A percentile compares a stretch with the other conserved stretches of the same genome.
phyloP scores from a whole-genome alignment of 2,329 filamentous ascomycete genomes.

The Spiromastix sp. region DNA sequence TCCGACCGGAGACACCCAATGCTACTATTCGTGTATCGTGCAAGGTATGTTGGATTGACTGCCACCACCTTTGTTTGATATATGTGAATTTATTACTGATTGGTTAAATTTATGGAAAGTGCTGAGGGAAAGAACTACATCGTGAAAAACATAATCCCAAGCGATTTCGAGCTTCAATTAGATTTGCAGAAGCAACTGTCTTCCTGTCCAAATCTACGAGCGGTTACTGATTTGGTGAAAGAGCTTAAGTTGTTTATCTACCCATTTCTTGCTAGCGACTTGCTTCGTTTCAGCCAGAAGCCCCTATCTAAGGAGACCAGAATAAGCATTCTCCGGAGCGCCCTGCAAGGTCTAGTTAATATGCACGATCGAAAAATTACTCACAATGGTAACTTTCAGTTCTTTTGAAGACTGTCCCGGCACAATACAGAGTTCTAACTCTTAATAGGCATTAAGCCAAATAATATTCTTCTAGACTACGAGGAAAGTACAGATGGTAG shows the following conservation, averaged over 20 bases:
- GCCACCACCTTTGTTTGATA: background rate
- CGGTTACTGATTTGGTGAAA: constrained; percentile 17
- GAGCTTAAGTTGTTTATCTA: constrained; percentile 14
- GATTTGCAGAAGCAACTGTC: constrained; percentile 17
- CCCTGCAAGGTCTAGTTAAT: constrained; percentile 20
- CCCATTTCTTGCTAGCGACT: constrained; percentile 12
- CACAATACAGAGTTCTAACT: constrained; percentile 7
- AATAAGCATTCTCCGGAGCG: constrained; percentile 11
- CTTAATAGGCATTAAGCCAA: constrained; percentile 24
- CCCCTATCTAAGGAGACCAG: constrained; percentile 8
- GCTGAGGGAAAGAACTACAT: constrained; percentile 8
- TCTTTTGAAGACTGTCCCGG: background rate
- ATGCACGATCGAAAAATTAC: constrained; percentile 24
- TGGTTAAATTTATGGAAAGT: constrained; percentile 4
- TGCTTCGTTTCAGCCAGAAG: constrained; percentile 13
- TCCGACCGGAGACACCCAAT: constrained; percentile 2
- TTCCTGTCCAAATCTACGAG: constrained; percentile 18
- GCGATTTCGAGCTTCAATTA: constrained; percentile 22
- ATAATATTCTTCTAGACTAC: constrained; percentile 26
- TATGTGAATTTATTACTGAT: background rate
- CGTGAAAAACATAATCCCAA: constrained; percentile 19
- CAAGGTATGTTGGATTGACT: constrained; percentile 1
- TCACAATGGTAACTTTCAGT: constrained; percentile 19
- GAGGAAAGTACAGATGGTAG: constrained; percentile 13
- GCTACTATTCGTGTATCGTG: constrained; percentile 2